Evolutionary conservation across 129 eudicot species (phyloP).

Genomic region (Dittrichia graveolens): DNA sequence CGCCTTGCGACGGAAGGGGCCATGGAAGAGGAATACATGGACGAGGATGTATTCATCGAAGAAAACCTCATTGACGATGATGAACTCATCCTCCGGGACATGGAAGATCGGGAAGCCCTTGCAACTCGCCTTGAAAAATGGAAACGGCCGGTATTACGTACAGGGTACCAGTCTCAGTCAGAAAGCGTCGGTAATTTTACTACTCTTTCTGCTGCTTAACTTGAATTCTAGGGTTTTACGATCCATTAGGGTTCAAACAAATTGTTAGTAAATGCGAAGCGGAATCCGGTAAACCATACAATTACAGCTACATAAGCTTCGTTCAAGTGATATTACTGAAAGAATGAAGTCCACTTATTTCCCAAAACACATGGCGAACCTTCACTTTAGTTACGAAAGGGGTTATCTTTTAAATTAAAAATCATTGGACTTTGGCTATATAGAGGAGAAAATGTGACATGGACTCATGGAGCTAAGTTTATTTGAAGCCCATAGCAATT

Average conservation of each 20-base stretch:
- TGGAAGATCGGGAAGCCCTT: constrained; percentile 63
- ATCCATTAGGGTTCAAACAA: background rate
- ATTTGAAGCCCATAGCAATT: too few species aligned
- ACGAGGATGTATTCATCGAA: constrained; percentile 80
- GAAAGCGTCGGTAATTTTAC: constrained; percentile 53
- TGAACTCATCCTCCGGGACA: constrained; percentile 57
- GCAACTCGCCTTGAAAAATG: constrained; percentile 70
- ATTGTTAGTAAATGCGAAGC: background rate
- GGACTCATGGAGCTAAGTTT: too few species aligned
- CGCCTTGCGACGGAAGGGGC: constrained; percentile 44
- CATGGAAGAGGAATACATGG: constrained; percentile 75
- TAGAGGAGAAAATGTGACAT: too few species aligned
- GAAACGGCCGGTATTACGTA: constrained; percentile 65
- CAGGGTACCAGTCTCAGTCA: constrained; percentile 47
- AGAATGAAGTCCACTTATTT: background rate
- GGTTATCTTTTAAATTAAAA: background rate
- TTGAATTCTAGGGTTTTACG: constrained; percentile 25
- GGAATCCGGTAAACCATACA: too few species aligned
- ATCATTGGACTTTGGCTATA: background rate
- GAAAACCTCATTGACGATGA: constrained; percentile 73
- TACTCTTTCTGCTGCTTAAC: background rate
- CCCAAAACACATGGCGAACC: background rate
- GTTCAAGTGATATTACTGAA: background rate
- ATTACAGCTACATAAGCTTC: background rate
- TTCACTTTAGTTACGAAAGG: background rate